Conservation (phyloP, 2,329 filamentous ascomycete species). For the Ophiosphaerella narmari region DNA sequence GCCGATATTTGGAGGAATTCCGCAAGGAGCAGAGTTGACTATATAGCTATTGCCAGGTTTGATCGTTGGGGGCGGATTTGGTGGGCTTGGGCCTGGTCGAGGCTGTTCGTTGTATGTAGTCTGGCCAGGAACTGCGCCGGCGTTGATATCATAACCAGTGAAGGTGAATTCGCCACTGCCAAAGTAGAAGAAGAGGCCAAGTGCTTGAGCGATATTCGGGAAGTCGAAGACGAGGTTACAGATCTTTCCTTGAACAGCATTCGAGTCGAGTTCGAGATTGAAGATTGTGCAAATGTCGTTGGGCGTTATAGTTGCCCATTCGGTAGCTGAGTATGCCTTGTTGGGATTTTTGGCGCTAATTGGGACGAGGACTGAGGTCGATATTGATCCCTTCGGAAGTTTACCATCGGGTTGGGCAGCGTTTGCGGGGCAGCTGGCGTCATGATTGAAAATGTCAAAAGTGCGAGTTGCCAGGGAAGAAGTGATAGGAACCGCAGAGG, state of each 20-base stretch:
- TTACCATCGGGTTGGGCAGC: slow-evolving; percentile 23
- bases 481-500: slow-evolving; percentile 40
- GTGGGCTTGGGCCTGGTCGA: slow-evolving; percentile 17
- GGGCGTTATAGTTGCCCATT: slow-evolving; percentile 27
- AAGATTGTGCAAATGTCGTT: slow-evolving; percentile 39
- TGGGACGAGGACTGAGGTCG: slow-evolving; percentile 23
- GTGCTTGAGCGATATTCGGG: slow-evolving; percentile 17
- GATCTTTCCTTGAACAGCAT: slow-evolving; percentile 27
- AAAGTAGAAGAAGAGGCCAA: slow-evolving; percentile 16
- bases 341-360: slow-evolving; percentile 26
- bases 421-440: slow-evolving; percentile 20
- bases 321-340: slow-evolving; percentile 18
- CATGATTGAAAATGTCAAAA: slow-evolving; percentile 8
- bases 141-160: slow-evolving; percentile 27
- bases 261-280: slow-evolving; percentile 29
- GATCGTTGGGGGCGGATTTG: slow-evolving; percentile 22
- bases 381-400: slow-evolving; percentile 25
- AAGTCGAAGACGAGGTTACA: slow-evolving; percentile 40
- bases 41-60: slow-evolving; percentile 31
- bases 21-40: slow-evolving; percentile 26
- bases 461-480: slow-evolving; percentile 29
- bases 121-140: slow-evolving; percentile 17
- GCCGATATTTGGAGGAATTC: slow-evolving; percentile 21
- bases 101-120: slow-evolving; percentile 35
- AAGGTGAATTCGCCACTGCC: slow-evolving; percentile 31